phyloP scores from a whole-genome alignment of 2,329 filamentous ascomycete genomes.

The Pseudocercospora musae region DNA sequence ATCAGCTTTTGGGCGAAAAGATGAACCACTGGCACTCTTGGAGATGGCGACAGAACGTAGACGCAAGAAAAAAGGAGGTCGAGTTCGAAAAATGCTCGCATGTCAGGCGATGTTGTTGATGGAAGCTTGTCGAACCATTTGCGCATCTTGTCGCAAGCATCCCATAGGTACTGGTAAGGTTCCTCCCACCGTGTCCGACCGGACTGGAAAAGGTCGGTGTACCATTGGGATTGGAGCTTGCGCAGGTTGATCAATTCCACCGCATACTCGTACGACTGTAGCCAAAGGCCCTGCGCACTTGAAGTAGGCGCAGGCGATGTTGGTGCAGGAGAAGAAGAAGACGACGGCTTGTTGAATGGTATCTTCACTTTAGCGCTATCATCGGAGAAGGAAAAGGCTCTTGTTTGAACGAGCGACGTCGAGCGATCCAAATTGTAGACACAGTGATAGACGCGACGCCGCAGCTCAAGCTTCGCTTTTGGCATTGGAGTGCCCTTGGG shows the following conservation, averaged over 20 bases:
- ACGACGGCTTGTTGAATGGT: slow-evolving; percentile 50
- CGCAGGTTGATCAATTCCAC: slow-evolving; percentile 77
- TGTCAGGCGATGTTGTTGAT: slow-evolving; percentile 58
- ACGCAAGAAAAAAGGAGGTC: slow-evolving; percentile 90
- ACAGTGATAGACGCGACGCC: slow-evolving; percentile 83
- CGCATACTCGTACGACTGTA: slow-evolving; percentile 64
- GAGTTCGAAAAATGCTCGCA: slow-evolving; percentile 76
- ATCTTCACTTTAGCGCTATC: slow-evolving; percentile 79
- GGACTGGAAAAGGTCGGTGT: slow-evolving; percentile 81
- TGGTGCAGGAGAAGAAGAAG: slow-evolving; percentile 22
- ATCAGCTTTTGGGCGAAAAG: slow-evolving; percentile 63
- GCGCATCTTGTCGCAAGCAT: slow-evolving; percentile 70
- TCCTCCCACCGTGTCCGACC: slow-evolving; percentile 66
- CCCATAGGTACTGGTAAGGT: slow-evolving; percentile 69
- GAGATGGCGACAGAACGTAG: slow-evolving; percentile 79
- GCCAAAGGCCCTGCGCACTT: slow-evolving; percentile 39
- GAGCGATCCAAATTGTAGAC: slow-evolving; percentile 87
- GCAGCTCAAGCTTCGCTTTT: slow-evolving; percentile 68
- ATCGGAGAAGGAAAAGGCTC: slow-evolving; percentile 91
- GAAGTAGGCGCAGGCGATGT: slow-evolving; percentile 28
- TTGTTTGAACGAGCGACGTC: slow-evolving; percentile 81
- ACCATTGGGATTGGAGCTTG: slow-evolving; percentile 83
- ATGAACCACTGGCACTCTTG: slow-evolving; percentile 67
- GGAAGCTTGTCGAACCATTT: slow-evolving; percentile 80
- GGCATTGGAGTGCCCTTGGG: slow-evolving; percentile 66